phyloP scores from a whole-genome alignment of 371 early-diverging fungal genomes.

The Smittium mucronatum region DNA sequence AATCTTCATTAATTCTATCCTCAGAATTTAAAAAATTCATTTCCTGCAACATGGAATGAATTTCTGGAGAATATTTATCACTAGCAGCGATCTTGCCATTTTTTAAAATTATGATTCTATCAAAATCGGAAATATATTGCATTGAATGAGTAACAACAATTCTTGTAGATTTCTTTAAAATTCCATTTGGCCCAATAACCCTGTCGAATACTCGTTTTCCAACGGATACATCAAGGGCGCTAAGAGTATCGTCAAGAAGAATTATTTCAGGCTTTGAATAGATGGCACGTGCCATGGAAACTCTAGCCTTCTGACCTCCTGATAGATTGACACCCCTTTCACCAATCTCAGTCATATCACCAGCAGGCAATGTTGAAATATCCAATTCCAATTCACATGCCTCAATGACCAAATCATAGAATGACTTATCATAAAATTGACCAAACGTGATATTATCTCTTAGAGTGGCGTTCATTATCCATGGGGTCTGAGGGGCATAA shows the following conservation, averaged over 20 bases:
- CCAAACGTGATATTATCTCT: constrained; percentile 37
- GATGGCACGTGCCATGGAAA: constrained; percentile 38
- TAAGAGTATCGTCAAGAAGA: constrained; percentile 51
- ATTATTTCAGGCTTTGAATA: constrained; percentile 47
- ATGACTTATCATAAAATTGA: constrained; percentile 21
- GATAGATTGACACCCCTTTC: constrained; percentile 42
- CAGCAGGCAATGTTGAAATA: constrained; percentile 41
- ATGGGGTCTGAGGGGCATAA: constrained; percentile 34
- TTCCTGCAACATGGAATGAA: neutral
- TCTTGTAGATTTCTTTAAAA: neutral
- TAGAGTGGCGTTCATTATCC: constrained; percentile 32
- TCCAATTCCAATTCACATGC: constrained; percentile 41
- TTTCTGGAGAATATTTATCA: neutral
- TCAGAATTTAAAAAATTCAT: neutral
- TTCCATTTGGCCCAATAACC: neutral
- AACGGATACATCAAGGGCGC: constrained; percentile 48
- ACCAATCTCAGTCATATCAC: constrained; percentile 42
- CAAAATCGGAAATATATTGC: neutral
- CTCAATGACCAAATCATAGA: constrained; percentile 33
- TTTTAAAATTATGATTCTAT: neutral
- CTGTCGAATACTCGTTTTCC: neutral
- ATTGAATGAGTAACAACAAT: constrained; percentile 6
- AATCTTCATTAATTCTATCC: neutral
- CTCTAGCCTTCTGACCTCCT: constrained; percentile 43
- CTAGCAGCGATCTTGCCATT: neutral